Evolutionary conservation across 164 flowering plant genomes (phyloP).

Genomic region (Pachysandra terminalis): DNA sequence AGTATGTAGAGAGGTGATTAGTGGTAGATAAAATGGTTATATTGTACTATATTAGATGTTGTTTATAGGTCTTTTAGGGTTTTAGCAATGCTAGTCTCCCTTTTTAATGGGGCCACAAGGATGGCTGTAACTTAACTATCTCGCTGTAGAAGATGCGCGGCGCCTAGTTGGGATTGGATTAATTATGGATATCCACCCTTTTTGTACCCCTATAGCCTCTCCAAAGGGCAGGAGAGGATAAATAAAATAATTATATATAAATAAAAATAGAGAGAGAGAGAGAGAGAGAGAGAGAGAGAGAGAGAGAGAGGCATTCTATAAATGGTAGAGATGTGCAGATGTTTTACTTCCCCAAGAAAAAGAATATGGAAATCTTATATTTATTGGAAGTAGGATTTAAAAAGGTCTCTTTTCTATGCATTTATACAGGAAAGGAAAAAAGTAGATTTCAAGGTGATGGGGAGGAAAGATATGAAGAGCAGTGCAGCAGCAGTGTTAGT

Average conservation of each 20-base stretch:
- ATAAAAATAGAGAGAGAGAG: not conserved
- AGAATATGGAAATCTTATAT: conserved; percentile 14
- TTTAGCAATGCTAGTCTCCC: too few species aligned
- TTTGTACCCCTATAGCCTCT: conserved; percentile 1
- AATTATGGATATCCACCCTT: conserved; percentile 2
- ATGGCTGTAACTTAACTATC: too few species aligned
- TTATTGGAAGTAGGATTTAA: conserved; percentile 8
- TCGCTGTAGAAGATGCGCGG: too few species aligned
- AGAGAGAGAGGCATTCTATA: not conserved
- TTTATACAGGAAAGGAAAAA: conserved; percentile 8
- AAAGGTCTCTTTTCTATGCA: conserved; percentile 10
- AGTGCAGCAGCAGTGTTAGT: conserved; percentile 3
- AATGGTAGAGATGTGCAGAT: not conserved
- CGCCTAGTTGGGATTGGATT: too few species aligned
- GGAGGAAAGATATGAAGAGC: not conserved
- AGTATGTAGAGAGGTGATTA: not conserved
- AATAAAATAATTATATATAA: too few species aligned
- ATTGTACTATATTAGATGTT: too few species aligned
- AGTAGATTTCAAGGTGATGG: not conserved
- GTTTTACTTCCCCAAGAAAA: conserved; percentile 11
- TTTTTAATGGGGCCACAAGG: too few species aligned
- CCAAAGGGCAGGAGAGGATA: conserved; percentile 14
- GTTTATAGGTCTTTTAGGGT: too few species aligned
- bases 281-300: not conserved
- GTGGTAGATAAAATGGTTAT: not conserved